Evolutionary conservation across 768 basidiomycete genomes (phyloP).

Genomic region (Naematelia encephala): DNA sequence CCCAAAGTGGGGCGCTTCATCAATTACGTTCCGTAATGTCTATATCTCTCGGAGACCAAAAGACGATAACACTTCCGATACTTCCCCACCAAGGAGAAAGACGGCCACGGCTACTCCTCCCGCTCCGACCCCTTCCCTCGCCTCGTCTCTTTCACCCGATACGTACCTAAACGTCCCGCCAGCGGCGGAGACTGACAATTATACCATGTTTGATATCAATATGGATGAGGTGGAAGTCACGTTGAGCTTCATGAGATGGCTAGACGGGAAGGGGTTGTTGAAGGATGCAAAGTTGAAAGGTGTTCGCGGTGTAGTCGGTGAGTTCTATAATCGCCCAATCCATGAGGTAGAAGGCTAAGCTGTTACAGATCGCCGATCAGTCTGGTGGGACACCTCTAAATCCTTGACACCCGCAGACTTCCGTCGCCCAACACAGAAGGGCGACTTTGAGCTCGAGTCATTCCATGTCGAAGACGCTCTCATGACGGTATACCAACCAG

Average conservation of each 20-base stretch:
- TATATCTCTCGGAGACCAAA: constrained; percentile 78
- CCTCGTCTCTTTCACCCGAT: constrained; percentile 34
- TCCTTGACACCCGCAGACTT: constrained; percentile 76
- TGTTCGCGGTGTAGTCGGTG: constrained; percentile 87
- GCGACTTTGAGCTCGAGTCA: constrained; percentile 88
- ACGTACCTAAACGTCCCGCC: constrained; percentile 28
- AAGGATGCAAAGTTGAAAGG: constrained; percentile 89
- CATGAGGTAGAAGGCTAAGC: neutral
- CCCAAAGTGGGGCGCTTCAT: constrained; percentile 94
- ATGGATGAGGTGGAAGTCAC: constrained; percentile 95
- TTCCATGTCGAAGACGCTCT: constrained; percentile 89
- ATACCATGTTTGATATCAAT: constrained; percentile 87
- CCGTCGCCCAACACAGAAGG: constrained; percentile 66
- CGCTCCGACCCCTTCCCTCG: constrained; percentile 37
- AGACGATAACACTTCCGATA: constrained; percentile 9
- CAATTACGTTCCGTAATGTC: constrained; percentile 94
- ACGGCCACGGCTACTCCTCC: constrained; percentile 30
- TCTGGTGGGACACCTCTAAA: constrained; percentile 79
- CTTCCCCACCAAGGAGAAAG: constrained; percentile 11
- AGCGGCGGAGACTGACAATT: constrained; percentile 55
- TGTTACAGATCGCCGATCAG: constrained; percentile 72
- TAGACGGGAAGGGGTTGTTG: constrained; percentile 90
- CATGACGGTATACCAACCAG: constrained; percentile 90
- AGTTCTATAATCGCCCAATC: constrained; percentile 31
- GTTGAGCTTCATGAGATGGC: constrained; percentile 82